phyloP scores from a whole-genome alignment of 495 filamentous ascomycete species.

The Staphylotrichum tortipilum region DNA sequence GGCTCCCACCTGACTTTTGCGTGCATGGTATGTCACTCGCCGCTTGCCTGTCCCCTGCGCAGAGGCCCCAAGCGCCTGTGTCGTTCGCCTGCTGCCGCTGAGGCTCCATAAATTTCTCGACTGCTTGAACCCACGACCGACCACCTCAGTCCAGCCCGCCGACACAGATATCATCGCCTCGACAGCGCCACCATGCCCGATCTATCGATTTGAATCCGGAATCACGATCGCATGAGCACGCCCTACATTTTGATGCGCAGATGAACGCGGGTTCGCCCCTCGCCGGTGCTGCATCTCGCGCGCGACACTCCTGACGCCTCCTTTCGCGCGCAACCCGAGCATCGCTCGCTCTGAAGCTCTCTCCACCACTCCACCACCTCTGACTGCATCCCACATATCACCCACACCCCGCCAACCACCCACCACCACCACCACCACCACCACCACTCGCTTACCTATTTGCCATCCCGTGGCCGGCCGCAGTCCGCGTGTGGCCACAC shows the following conservation, averaged over 20 bases:
- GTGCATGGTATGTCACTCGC: no score
- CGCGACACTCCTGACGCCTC: constrained; percentile 32
- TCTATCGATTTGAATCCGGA: constrained; percentile 29
- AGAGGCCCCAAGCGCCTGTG: no score
- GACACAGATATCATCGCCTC: constrained; percentile 22
- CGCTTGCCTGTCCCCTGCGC: no score
- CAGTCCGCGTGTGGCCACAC: no score
- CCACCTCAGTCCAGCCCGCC: constrained; percentile 5
- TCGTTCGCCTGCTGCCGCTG: background rate
- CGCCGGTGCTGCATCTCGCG: constrained; percentile 32
- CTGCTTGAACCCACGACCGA: constrained; percentile 19
- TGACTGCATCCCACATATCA: constrained; percentile 9
- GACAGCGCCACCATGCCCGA: constrained; percentile 24
- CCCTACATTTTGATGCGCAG: constrained; percentile 25
- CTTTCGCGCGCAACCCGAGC: no score
- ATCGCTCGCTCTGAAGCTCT: no score
- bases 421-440: no score
- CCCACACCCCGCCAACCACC: no score
- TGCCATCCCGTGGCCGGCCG: constrained; percentile 2
- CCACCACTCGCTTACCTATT: no score
- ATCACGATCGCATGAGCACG: constrained; percentile 32
- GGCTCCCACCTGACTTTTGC: background rate
- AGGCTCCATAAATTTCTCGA: constrained; percentile 23
- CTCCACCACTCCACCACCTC: no score
- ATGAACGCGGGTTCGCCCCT: constrained; percentile 34